Base-by-base conservation (phyloP, 768 basidiomycete genomes). In the Steccherinum ochraceum region DNA sequence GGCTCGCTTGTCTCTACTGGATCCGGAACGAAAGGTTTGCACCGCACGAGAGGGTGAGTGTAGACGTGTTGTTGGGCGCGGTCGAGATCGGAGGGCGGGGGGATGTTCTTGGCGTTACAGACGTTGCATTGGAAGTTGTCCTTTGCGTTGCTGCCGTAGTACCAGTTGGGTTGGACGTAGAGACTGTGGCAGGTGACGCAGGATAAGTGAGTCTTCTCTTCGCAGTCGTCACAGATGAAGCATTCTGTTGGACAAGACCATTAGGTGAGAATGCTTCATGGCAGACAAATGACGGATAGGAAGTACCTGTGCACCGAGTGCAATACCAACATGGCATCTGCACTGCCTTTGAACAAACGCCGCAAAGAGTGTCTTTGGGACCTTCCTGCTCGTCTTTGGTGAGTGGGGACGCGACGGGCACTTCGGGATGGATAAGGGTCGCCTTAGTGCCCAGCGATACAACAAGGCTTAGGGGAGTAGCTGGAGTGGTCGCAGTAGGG, bases 211-310 rank as follows among this genome's bases (percentile, higher is more conserved):
- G 19, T 27, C 21, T 49, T 26, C 7, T 27, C 2, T 20, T 58
- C 54, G 50, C 57, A 58, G n/a, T 49, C 47, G 45, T 46, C 27
- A 45, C 57, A 58, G 18, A 58, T 46, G 46, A 41, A 53, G 13
- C 19, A 23, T 11, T 53, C 52, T 53, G 40, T 42, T 4, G 46
- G n/a, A 20, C 16, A n/a, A n/a, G n/a, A n/a, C n/a, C n/a, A n/a
- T n/a, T n/a, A n/a, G n/a, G n/a, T n/a, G n/a, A n/a, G n/a, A n/a
- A n/a, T n/a, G n/a, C n/a, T n/a, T 2, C 16, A 16, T 39, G 24
- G 2, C 18, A 35, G 5, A 24, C 53, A 18, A 18, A 55, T 39
- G 24, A 2, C 18, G 16, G 5, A 24, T 50, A 18, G n/a, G 52
- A 47, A 50, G 5, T 53, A 47, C 13, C 47, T n/a, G 48, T 49